Conservation (phyloP, 371 early-diverging fungal genomes). For the Rhizopus delemar region DNA sequence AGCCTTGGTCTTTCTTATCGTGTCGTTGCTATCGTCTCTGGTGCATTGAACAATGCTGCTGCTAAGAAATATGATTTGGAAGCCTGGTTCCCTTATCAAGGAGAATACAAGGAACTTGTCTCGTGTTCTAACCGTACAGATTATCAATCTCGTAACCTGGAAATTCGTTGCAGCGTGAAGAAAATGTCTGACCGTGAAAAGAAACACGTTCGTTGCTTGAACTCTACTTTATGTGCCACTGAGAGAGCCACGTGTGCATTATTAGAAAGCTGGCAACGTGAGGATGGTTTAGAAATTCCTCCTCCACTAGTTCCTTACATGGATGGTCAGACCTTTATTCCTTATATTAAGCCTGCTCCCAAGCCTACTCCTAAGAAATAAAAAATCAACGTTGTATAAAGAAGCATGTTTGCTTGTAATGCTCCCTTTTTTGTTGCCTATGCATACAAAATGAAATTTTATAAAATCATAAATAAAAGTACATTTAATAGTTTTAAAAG, state of each 20-base stretch:
- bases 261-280: constrained; percentile 98
- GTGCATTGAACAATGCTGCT: constrained; percentile 99
- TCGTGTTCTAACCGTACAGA: constrained; percentile 99
- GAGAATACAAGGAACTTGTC: constrained; percentile 98
- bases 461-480: neutral
- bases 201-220: constrained; percentile 98
- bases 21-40: constrained; percentile 95
- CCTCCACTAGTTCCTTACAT: constrained; percentile 89
- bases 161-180: constrained; percentile 97
- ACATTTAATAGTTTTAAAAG: neutral
- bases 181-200: constrained; percentile 96
- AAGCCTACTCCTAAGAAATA: constrained; percentile 16
- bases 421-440: too few relatives aligned
- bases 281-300: constrained; percentile 87
- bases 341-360: constrained; percentile 67
- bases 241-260: constrained; percentile 98
- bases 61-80: constrained; percentile 99
- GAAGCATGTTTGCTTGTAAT: too few relatives aligned
- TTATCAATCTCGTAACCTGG: constrained; percentile 93
- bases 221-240: constrained; percentile 98
- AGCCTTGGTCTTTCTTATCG: constrained; percentile 93
- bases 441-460: too few relatives aligned
- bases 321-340: constrained; percentile 91
- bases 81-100: constrained; percentile 99
- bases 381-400: neutral